These are phyloP conservation scores for Penicillium macrosclerotiorum DNA, from an alignment of 495 filamentous ascomycete genomes.

Conservation along the genomic window DNA sequence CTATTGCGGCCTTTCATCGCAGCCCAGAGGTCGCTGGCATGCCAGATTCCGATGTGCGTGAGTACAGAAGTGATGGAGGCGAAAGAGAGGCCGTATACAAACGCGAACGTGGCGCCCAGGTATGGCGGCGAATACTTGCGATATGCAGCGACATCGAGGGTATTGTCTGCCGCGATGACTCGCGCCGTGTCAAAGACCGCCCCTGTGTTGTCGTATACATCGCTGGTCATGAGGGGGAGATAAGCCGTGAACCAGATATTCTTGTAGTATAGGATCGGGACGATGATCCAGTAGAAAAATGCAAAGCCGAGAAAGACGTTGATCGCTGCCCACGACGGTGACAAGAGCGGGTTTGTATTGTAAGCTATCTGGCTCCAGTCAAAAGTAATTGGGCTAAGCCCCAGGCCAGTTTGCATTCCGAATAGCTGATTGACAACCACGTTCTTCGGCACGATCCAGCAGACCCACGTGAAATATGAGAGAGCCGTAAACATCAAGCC, in stretches of 20 bases:
- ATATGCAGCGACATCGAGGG: slow-evolving; percentile 71
- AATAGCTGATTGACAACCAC: slow-evolving; percentile 75
- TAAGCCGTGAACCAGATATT: slow-evolving; percentile 40
- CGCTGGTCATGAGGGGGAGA: slow-evolving; percentile 37
- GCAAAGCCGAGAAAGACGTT: slow-evolving; percentile 52
- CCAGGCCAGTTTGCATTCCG: slow-evolving; percentile 75
- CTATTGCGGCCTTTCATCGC: slow-evolving; percentile 46
- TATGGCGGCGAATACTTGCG: slow-evolving; percentile 79
- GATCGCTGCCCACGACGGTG: slow-evolving; percentile 46
- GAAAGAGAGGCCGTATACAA: slow-evolving; percentile 81
- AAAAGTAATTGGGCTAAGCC: slow-evolving; percentile 79
- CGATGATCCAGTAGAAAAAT: slow-evolving; percentile 33
- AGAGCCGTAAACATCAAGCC: slow-evolving; percentile 78
- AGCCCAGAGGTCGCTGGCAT: slow-evolving; percentile 56
- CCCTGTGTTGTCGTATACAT: slow-evolving; percentile 79
- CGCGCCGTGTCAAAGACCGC: slow-evolving; percentile 73
- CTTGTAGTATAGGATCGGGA: slow-evolving; percentile 36
- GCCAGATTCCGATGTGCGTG: slow-evolving; percentile 58
- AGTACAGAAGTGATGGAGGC: slow-evolving; percentile 70
- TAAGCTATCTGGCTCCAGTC: slow-evolving; percentile 61
- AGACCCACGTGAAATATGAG: slow-evolving; percentile 82
- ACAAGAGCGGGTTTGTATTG: slow-evolving; percentile 36
- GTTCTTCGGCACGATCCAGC: slow-evolving; percentile 81
- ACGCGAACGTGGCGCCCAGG: slow-evolving; percentile 75
- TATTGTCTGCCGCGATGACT: slow-evolving; percentile 67